Evolutionary conservation across 371 early-diverging fungal species (phyloP), one percentile per base, ranked within the genome.

Genomic region (Rhizomucor pusillus): DNA sequence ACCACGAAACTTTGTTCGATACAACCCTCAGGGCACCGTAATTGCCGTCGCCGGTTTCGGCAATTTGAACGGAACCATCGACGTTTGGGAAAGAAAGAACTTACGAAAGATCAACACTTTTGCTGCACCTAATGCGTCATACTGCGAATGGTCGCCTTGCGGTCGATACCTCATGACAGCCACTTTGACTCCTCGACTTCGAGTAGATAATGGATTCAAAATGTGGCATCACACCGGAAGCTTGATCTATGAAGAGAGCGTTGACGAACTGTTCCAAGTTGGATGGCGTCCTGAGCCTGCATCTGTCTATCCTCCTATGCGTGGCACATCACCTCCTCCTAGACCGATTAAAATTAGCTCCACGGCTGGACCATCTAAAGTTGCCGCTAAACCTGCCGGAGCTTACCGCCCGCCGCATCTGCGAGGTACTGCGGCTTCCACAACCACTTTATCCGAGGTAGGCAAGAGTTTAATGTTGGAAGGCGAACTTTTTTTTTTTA

Each of bases 161-260:
- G 95, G 97, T 60, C 80, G 92, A 18, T 88, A 89, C 67, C 70
- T 98, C 54, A 75, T 98, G 79, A 92, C 95, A 16, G 91, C 97
- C 23, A 97, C 92, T 1, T 74, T 95, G 43, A 92, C 94, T 50
- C 92, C 91, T 46, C 88, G 97, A 49, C 79, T 98, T 58, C 91
- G 97, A 65, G 98, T 98, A 13, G 98, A 98, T 71, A 98, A 98
- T 63, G 95, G 97, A 3, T 89, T 92, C 71, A 91, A 90, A 54
- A 79, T 98, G 62, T 95, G 95, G 93, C 95, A 98, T 67, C 92
- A 92, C 64, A 82, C 89, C n/a, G 98, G 98, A 25, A 84, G 84
- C 0, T 68, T 95, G 50, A 84, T 95, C 35, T 87, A 90, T 63
- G 65, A 82, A 63, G 77, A 86, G 47, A 77, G 81, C 43, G 74